These are phyloP conservation scores for Sugiyamaella japonica DNA, from an alignment of 1,139 yeast species.

Conservation along the genomic window DNA sequence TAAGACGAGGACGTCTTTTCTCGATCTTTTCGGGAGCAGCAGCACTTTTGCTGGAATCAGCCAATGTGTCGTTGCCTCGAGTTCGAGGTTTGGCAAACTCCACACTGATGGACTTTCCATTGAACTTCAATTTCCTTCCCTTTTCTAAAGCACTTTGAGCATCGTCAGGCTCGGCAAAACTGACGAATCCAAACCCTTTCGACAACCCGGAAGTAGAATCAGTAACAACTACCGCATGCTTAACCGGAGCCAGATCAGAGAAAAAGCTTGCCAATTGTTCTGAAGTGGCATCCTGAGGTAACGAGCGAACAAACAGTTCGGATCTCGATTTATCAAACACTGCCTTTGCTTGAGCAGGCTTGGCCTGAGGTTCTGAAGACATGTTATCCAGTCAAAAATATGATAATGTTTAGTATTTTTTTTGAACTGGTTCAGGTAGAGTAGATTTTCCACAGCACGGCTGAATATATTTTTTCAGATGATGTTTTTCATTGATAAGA, in stretches of 20 bases:
- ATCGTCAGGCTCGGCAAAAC: slow-evolving; percentile 84
- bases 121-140: slow-evolving; percentile 64
- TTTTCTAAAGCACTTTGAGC: slow-evolving; percentile 71
- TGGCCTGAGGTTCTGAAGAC: neutral
- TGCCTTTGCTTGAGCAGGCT: no score
- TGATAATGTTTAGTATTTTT: neutral
- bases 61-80: slow-evolving; percentile 48
- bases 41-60: slow-evolving; percentile 21
- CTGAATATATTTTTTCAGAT: slow-evolving; percentile 7
- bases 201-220: slow-evolving; percentile 67
- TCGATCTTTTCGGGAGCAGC: slow-evolving; percentile 37
- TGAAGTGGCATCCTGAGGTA: slow-evolving; percentile 78
- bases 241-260: slow-evolving; percentile 90
- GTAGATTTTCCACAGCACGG: no score
- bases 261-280: slow-evolving; percentile 81
- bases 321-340: slow-evolving; percentile 19
- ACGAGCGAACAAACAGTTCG: slow-evolving; percentile 72
- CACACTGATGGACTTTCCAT: slow-evolving; percentile 66
- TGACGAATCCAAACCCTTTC: slow-evolving; percentile 94
- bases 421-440: no score
- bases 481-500: neutral
- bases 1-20: slow-evolving; percentile 78
- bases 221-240: slow-evolving; percentile 89
- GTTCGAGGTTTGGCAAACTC: slow-evolving; percentile 93
- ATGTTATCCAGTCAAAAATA: neutral